Evolutionary conservation across 345 rosid genomes (phyloP).

Genomic region (Carallia brachiata): DNA sequence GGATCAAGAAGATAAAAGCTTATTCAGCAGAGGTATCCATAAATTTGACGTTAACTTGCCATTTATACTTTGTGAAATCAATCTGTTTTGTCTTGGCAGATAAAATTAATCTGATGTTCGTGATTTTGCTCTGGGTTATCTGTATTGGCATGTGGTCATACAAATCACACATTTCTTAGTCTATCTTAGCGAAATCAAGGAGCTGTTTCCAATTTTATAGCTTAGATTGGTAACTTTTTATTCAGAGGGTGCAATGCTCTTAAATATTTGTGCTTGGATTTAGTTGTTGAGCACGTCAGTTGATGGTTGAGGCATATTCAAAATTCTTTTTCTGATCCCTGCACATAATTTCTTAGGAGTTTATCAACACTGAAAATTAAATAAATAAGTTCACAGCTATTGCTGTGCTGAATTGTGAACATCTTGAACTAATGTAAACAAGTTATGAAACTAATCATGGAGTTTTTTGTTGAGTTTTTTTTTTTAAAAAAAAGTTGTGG

Average conservation of each 20-base stretch:
- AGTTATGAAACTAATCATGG: neutral
- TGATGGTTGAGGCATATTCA: neutral
- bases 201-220: too few species aligned
- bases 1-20: slow-evolving; percentile 58
- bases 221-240: too few species aligned
- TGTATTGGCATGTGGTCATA: too few species aligned
- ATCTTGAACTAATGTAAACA: neutral
- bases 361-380: neutral
- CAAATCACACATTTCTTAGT: too few species aligned
- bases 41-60: neutral
- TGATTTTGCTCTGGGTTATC: too few species aligned
- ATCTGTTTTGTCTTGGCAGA: too few species aligned
- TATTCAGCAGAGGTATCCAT: slow-evolving; percentile 74
- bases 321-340: neutral
- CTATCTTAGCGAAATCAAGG: too few species aligned
- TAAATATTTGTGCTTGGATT: neutral
- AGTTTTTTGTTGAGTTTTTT: neutral
- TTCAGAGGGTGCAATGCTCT: too few species aligned
- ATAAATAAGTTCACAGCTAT: too few species aligned
- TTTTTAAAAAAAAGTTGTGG: neutral
- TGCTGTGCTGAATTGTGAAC: neutral
- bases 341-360: neutral
- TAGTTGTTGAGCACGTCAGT: neutral
- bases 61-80: neutral
- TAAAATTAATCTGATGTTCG: too few species aligned